These are phyloP conservation scores for Lactuca sativa DNA, from an alignment of 129 eudicot genomes.

Conservation along the genomic window DNA sequence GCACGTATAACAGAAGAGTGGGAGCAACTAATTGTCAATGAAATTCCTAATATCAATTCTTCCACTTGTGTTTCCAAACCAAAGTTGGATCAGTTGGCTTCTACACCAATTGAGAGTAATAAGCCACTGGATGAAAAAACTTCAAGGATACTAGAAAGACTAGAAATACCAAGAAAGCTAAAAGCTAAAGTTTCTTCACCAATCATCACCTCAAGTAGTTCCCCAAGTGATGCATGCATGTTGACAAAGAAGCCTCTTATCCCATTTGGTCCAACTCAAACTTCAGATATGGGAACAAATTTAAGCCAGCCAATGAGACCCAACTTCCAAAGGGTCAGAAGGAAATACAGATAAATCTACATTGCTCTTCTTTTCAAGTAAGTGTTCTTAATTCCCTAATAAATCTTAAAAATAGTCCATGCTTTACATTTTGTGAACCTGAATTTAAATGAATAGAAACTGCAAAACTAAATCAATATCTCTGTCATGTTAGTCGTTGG, in stretches of 20 bases:
- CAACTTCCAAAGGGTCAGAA: conserved; percentile 70
- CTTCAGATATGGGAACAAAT: conserved; percentile 39
- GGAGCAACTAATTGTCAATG: conserved; percentile 66
- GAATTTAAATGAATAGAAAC: conserved; percentile 24
- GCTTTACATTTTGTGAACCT: conserved; percentile 17
- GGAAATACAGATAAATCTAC: conserved; percentile 45
- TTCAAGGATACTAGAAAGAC: conserved; percentile 80
- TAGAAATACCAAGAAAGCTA: conserved; percentile 80
- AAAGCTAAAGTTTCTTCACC: conserved; percentile 65
- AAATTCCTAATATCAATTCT: conserved; percentile 46
- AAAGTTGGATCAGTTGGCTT: conserved; percentile 37
- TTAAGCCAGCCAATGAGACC: conserved; percentile 80
- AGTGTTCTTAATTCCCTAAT: conserved; percentile 19
- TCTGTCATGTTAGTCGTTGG: conserved; percentile 6
- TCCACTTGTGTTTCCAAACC: conserved; percentile 47
- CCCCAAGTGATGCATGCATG: conserved; percentile 34
- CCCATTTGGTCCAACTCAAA: conserved; percentile 48
- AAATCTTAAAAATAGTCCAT: background rate
- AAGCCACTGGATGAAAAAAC: conserved; percentile 69
- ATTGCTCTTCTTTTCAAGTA: conserved; percentile 18
- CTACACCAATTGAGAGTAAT: conserved; percentile 42
- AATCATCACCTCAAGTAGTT: conserved; percentile 32
- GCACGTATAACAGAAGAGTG: conserved; percentile 65
- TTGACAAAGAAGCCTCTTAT: conserved; percentile 65
- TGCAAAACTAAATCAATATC: background rate